Evolutionary conservation across 2,329 filamentous ascomycete species (phyloP).

Genomic region (Fusarium acutatum): DNA sequence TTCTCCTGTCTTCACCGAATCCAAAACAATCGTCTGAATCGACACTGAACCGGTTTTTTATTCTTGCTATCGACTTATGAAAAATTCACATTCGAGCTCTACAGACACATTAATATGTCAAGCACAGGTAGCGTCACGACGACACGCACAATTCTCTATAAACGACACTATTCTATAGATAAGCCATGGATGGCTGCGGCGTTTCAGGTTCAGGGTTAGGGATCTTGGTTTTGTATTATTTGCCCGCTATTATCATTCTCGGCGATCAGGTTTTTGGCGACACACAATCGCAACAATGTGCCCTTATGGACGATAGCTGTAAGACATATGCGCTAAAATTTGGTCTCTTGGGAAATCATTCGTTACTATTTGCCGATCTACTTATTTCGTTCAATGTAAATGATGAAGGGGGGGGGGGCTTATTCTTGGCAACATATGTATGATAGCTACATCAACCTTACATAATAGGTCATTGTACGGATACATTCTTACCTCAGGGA

Average conservation of each 20-base stretch:
- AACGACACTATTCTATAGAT: slow-evolving; percentile 27
- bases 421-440: background rate
- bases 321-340: background rate
- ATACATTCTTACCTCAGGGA: background rate
- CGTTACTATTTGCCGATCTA: background rate
- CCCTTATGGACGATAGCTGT: background rate
- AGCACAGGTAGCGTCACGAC: slow-evolving; percentile 30
- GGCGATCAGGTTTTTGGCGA: background rate
- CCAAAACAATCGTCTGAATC: slow-evolving; percentile 4
- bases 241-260: background rate
- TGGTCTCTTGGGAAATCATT: background rate
- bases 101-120: slow-evolving; percentile 25
- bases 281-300: background rate
- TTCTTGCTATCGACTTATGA: slow-evolving; percentile 23
- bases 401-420: background rate
- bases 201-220: slow-evolving; percentile 1
- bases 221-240: slow-evolving; percentile 4
- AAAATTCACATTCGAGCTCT: slow-evolving; percentile 9
- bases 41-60: slow-evolving; percentile 5
- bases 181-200: slow-evolving; percentile 21
- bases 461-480: background rate
- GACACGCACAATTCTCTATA: slow-evolving; percentile 30
- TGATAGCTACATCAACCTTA: background rate
- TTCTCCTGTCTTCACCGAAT: background rate
- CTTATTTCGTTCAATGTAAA: background rate